Evolutionary conservation across 176 grass and related monocot species (phyloP), one percentile per base, ranked within the genome.

Genomic region (Cenchrus fungigraminus): DNA sequence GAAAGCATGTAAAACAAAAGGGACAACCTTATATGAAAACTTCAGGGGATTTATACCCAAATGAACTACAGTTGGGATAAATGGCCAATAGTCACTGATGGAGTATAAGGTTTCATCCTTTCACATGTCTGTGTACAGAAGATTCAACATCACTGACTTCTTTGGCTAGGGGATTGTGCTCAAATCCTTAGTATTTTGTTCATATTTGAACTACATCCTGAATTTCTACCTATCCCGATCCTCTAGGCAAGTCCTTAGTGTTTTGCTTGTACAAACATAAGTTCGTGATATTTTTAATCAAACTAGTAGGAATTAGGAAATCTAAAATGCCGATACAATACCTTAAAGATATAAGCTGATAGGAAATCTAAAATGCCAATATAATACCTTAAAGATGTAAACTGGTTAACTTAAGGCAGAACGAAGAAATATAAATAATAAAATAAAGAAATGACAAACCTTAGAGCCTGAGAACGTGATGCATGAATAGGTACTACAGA

Each of bases 401-500:
- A 49, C 1, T 60, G 11, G 69, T 58, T 40, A 40, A 4, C 37
- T 72, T 69, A 62, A 76, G 45, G 45, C 10, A 65, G 37, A 3
- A 59, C 43, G 2, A 22, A 82, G 56, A 32, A 83, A n/a, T 55
- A 55, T 15, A 74, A 34, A 69, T 43, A 76, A 79, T 6, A 61
- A 16, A 72, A 59, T 9, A 9, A 59, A 59, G 3, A 71, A 60
- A 46, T 52, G 34, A 0, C 73, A 82, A 79, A 96, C 94, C 91
- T 93, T 87, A 96, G 82, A 57, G 94, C 94, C 88, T 96, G 94
- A 79, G 94, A 96, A 65, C 94, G 84, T 28, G 94, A 96, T 61
- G 94, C 94, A 0, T 93, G 89, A 89, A 96, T 90, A 77, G 94
- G 94, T 74, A 92, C 88, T 45, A 96, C 91, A 75, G 91, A 90